Base-by-base conservation (phyloP, 2,329 filamentous ascomycete genomes). In the Ophiostoma angusticollis region DNA sequence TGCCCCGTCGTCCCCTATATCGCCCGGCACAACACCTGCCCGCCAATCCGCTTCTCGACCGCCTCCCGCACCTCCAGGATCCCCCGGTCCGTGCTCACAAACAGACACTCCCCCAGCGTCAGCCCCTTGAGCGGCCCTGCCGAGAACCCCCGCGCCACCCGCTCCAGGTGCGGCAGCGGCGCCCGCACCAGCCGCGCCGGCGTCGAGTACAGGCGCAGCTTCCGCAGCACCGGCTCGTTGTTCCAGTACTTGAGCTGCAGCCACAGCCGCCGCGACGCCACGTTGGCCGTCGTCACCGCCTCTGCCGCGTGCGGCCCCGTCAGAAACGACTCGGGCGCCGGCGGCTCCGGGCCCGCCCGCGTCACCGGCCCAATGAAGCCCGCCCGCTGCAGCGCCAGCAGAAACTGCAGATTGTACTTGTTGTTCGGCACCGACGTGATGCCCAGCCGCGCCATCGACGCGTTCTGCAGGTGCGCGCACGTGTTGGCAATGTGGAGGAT, bases 391-490 rank as follows among this genome's bases (percentile, higher is more conserved):
- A 95, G 70, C 27, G 82, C 80, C 16, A 91, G 71, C 37, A 76
- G 70, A 13, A 94, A 67, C 31, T 65, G 66, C 45, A 93, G 76
- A 65, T 91, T 86, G 56, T 86, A 75, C 49, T 87, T 87, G 35
- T 75, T 79, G 63, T 80, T 79, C 32, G 80, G 77, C 46, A 94
- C 72, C 7, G 84, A 93, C 23, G 87, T 94, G 36, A 93, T 68
- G 49, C 80, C 83, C 0, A 95, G 75, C 1, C 80, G 78, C n/a
- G 83, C 84, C 53, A 78, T 78, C 41, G 81, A 81, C 49, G 83
- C 84, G 67, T 95, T 95, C 59, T 91, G 84, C 41, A 95, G 70
- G 65, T 94, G 86, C 49, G 85, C 86, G 70, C 84, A 93, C 62
- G 87, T 76, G 66, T 89, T 67, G 52, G 76, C 71, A 47, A 93